phyloP scores from a whole-genome alignment of 2,329 filamentous ascomycete species.

The Alternaria angustiovoidea region DNA sequence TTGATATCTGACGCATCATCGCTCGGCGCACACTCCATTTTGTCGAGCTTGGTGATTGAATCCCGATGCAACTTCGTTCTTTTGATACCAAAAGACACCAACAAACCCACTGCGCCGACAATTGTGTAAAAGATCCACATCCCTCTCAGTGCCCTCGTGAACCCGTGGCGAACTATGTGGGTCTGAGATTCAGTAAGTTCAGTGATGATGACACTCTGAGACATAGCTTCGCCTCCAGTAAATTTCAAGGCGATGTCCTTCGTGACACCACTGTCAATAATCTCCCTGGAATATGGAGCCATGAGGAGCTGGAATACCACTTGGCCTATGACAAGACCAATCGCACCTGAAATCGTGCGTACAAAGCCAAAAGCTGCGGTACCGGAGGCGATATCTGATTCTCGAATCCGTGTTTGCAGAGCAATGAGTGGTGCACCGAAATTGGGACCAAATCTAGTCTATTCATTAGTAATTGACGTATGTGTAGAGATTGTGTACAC shows the following conservation, averaged over 20 bases:
- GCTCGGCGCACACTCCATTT: neutral
- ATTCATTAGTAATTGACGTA: no score
- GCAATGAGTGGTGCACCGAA: slow-evolving; percentile 64
- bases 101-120: slow-evolving; percentile 47
- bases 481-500: no score
- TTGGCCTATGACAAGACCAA: slow-evolving; percentile 60
- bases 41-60: neutral
- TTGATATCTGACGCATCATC: neutral
- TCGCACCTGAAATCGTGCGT: slow-evolving; percentile 55
- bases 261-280: slow-evolving; percentile 31
- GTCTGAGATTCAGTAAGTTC: slow-evolving; percentile 42
- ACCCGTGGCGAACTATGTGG: slow-evolving; percentile 51
- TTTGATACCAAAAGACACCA: slow-evolving; percentile 45
- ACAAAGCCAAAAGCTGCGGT: slow-evolving; percentile 62
- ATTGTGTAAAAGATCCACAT: slow-evolving; percentile 62
- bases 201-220: slow-evolving; percentile 35
- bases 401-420: slow-evolving; percentile 66
- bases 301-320: slow-evolving; percentile 66
- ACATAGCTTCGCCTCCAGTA: slow-evolving; percentile 43
- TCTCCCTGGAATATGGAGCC: slow-evolving; percentile 52
- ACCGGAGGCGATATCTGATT: slow-evolving; percentile 60
- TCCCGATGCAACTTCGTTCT: slow-evolving; percentile 36
- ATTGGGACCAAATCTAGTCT: slow-evolving; percentile 54
- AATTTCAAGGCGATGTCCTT: slow-evolving; percentile 33
- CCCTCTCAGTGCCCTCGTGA: slow-evolving; percentile 55